Conservation (phyloP, 116 monocot genomes). For the Cymodocea nodosa region DNA sequence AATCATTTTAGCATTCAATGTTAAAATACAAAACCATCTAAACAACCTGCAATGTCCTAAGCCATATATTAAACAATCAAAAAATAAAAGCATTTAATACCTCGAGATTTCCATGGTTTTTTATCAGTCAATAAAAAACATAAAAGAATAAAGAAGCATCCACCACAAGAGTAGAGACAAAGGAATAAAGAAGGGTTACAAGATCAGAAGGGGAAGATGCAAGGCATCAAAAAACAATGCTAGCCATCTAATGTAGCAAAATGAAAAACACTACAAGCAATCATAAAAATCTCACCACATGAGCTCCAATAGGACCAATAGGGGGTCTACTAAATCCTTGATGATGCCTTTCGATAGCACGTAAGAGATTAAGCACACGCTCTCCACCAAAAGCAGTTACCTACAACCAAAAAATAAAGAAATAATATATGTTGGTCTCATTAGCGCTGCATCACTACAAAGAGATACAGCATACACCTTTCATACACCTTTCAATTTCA, state of each 20-base stretch:
- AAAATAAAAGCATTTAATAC: not conserved
- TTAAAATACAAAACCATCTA: not conserved
- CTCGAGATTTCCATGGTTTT: not conserved
- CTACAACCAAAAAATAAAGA: constrained; percentile 22
- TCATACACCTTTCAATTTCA: too few relatives aligned
- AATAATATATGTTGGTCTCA: not conserved
- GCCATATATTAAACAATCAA: not conserved
- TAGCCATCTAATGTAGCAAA: not conserved
- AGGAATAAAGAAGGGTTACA: too few relatives aligned
- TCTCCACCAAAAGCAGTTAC: constrained; percentile 90
- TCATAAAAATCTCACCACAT: constrained; percentile 38
- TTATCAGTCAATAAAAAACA: too few relatives aligned
- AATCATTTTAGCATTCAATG: not conserved
- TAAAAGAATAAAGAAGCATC: too few relatives aligned
- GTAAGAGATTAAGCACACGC: constrained; percentile 65
- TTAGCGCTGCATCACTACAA: not conserved
- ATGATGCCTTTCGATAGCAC: constrained; percentile 53
- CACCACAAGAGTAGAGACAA: too few relatives aligned
- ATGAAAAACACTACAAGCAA: not conserved
- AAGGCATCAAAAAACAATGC: too few relatives aligned
- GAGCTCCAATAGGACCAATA: constrained; percentile 86
- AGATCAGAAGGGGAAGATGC: too few relatives aligned
- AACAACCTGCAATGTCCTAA: not conserved
- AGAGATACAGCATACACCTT: too few relatives aligned
- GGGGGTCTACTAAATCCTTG: constrained; percentile 57